Conservation (phyloP, 2,329 filamentous ascomycete genomes). For the Albophoma yamanashiensis region DNA sequence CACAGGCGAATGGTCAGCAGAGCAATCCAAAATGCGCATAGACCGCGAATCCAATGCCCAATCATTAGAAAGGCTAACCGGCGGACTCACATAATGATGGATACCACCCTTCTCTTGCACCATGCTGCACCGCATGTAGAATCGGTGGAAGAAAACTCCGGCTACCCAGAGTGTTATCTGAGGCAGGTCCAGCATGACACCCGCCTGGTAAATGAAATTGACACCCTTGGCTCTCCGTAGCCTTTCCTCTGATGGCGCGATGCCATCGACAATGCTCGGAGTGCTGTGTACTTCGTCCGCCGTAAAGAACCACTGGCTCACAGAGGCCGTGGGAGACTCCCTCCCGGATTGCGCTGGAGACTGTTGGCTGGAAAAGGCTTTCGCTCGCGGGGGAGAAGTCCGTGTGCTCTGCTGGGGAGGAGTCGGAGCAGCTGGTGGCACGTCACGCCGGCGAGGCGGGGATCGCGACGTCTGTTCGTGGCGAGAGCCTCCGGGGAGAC, state of each 20-base stretch:
- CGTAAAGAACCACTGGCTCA: constrained; percentile 80
- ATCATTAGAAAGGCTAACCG: not conserved
- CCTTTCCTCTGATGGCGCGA: constrained; percentile 67
- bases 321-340: constrained; percentile 22
- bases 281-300: constrained; percentile 72
- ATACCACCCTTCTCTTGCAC: constrained; percentile 64
- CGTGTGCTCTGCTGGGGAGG: constrained; percentile 45
- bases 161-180: constrained; percentile 89
- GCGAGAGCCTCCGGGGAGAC: constrained; percentile 25
- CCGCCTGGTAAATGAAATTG: constrained; percentile 93
- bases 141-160: constrained; percentile 89
- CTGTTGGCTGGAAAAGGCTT: constrained; percentile 28
- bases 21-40: not conserved
- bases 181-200: constrained; percentile 82
- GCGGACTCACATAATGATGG: constrained; percentile 72
- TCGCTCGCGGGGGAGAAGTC: constrained; percentile 42
- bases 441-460: constrained; percentile 38
- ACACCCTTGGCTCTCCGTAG: constrained; percentile 79
- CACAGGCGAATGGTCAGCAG: constrained; percentile 1
- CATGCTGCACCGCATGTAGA: constrained; percentile 85
- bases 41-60: not conserved
- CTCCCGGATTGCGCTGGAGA: constrained; percentile 30
- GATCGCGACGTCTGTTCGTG: constrained; percentile 38
- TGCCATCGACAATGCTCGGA: constrained; percentile 75
- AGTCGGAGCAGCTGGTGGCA: constrained; percentile 51